These are phyloP conservation scores for Penstemon barbatus DNA, from an alignment of 257 asterid species.

Conservation along the genomic window DNA sequence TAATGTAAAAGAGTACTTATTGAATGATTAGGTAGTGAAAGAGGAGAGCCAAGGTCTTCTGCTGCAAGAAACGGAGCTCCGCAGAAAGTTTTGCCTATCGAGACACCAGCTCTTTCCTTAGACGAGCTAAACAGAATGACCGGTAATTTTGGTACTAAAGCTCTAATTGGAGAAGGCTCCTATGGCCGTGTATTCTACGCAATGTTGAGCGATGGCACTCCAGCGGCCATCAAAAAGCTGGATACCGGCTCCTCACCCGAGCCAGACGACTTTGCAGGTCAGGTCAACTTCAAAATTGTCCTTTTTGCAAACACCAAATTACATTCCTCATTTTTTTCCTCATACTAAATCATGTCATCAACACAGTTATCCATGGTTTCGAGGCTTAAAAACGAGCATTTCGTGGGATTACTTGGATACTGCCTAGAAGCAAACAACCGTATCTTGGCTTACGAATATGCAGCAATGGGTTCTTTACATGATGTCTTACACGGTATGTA, in stretches of 20 bases:
- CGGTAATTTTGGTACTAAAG: slow-evolving; percentile 57
- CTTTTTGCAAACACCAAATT: neutral
- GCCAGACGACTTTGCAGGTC: slow-evolving; percentile 69
- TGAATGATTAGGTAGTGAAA: slow-evolving; percentile 50
- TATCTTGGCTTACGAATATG: slow-evolving; percentile 72
- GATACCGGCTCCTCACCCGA: slow-evolving; percentile 63
- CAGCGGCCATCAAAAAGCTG: slow-evolving; percentile 70
- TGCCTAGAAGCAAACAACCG: slow-evolving; percentile 68
- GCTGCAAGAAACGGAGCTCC: slow-evolving; percentile 68
- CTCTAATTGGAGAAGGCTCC: slow-evolving; percentile 79
- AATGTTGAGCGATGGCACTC: slow-evolving; percentile 49
- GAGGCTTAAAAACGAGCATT: slow-evolving; percentile 74
- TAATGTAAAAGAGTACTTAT: no score
- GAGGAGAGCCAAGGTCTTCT: slow-evolving; percentile 71
- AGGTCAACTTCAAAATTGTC: slow-evolving; percentile 38
- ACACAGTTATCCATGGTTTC: slow-evolving; percentile 74
- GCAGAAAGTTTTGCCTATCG: slow-evolving; percentile 69
- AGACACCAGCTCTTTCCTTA: slow-evolving; percentile 60
- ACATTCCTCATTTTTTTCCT: neutral
- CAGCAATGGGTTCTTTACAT: slow-evolving; percentile 79
- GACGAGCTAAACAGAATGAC: slow-evolving; percentile 62
- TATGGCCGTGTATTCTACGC: slow-evolving; percentile 71
- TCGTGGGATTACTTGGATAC: slow-evolving; percentile 70
- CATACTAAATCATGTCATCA: no score
- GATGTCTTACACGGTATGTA: slow-evolving; percentile 77